phyloP scores from a whole-genome alignment of 1,139 yeast genomes.

The Geotrichum aggregatum region DNA sequence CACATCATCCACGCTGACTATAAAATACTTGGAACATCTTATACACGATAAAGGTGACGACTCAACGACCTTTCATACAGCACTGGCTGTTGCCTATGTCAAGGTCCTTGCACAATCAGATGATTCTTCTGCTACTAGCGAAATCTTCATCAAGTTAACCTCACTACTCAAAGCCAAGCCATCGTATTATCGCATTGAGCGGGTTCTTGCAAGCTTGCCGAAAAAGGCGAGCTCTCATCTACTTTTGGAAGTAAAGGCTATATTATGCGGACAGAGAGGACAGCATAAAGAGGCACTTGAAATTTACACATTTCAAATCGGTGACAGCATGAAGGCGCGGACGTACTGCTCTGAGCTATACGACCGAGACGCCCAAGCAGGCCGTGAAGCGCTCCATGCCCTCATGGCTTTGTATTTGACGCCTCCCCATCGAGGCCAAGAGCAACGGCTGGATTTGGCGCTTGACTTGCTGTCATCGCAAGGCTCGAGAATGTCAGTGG shows the following conservation, averaged over 20 bases:
- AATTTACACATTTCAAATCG: slow-evolving; percentile 55
- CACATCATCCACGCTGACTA: slow-evolving; percentile 40
- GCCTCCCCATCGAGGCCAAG: slow-evolving; percentile 29
- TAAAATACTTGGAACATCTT: slow-evolving; percentile 60
- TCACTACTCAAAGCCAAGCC: slow-evolving; percentile 7
- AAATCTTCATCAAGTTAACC: slow-evolving; percentile 31
- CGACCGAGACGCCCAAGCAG: slow-evolving; percentile 41
- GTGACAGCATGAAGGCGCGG: slow-evolving; percentile 57
- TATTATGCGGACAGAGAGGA: slow-evolving; percentile 56
- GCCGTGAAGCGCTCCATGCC: slow-evolving; percentile 38
- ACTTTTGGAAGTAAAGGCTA: slow-evolving; percentile 49
- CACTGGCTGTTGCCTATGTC: slow-evolving; percentile 56
- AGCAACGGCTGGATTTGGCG: slow-evolving; percentile 40
- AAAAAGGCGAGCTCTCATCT: slow-evolving; percentile 16
- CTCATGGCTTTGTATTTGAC: slow-evolving; percentile 39
- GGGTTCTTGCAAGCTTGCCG: slow-evolving; percentile 35
- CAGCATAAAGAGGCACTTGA: slow-evolving; percentile 66
- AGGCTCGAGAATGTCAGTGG: slow-evolving; percentile 53
- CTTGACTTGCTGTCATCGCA: slow-evolving; percentile 47
- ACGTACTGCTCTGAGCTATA: slow-evolving; percentile 54
- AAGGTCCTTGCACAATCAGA: slow-evolving; percentile 32
- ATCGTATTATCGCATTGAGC: slow-evolving; percentile 37
- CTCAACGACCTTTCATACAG: slow-evolving; percentile 49
- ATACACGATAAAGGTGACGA: slow-evolving; percentile 45
- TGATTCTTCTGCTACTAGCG: slow-evolving; percentile 16